Evolutionary conservation across 1,284 basidiomycete species (phyloP).

Genomic region (Irpex sp.): DNA sequence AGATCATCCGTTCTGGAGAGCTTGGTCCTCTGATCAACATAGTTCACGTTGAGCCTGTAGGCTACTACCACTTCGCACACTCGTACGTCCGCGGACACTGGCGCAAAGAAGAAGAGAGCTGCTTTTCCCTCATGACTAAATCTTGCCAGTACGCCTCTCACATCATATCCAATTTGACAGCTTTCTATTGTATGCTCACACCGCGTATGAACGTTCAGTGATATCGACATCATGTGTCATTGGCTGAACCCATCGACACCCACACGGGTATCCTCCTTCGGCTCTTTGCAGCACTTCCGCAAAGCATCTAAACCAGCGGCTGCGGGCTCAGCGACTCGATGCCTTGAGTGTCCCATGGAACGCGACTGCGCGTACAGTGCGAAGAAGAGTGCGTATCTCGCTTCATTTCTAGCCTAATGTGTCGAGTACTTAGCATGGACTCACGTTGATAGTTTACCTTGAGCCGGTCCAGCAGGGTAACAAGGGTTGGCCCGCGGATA

Average conservation of each 20-base stretch:
- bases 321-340: constrained; percentile 65
- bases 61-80: constrained; percentile 82
- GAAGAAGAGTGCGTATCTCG: constrained; percentile 59
- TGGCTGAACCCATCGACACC: constrained; percentile 69
- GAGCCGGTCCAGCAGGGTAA: constrained; percentile 58
- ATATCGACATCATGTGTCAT: constrained; percentile 79
- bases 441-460: constrained; percentile 55
- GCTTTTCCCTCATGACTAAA: constrained; percentile 85
- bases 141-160: constrained; percentile 69
- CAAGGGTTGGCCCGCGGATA: constrained; percentile 59
- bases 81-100: constrained; percentile 84
- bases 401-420: neutral
- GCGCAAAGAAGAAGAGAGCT: constrained; percentile 64
- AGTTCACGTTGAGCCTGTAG: constrained; percentile 75
- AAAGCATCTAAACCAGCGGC: constrained; percentile 64
- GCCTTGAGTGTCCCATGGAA: constrained; percentile 72
- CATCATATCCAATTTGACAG: neutral
- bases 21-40: constrained; percentile 79
- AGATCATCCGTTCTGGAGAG: constrained; percentile 64
- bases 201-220: constrained; percentile 40
- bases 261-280: constrained; percentile 75
- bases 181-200: neutral
- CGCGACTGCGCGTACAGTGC: constrained; percentile 79
- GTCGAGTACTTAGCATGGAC: too few species aligned
- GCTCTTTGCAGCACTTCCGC: constrained; percentile 78